Evolutionary conservation across 495 filamentous ascomycete species (phyloP).

Genomic region (Annulohypoxylon moriforme): DNA sequence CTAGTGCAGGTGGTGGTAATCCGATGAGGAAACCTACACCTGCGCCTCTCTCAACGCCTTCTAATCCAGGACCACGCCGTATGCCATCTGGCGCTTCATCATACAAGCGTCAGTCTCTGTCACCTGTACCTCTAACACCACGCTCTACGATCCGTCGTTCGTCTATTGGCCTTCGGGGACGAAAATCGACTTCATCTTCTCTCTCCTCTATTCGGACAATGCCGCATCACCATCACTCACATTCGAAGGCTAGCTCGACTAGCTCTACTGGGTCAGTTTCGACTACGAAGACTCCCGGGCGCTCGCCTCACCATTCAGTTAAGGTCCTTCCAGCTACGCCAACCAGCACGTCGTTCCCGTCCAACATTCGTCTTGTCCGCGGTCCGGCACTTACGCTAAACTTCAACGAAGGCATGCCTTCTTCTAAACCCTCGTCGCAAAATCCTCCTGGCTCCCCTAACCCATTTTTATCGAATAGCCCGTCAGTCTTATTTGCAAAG

Average conservation of each 20-base stretch:
- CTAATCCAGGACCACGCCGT: slow-evolving; percentile 59
- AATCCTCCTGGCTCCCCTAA: slow-evolving; percentile 57
- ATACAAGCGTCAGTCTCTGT: slow-evolving; percentile 84
- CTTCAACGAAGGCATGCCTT: slow-evolving; percentile 64
- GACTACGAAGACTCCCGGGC: slow-evolving; percentile 72
- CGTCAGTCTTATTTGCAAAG: slow-evolving; percentile 87
- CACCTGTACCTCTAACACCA: slow-evolving; percentile 89
- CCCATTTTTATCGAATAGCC: slow-evolving; percentile 58
- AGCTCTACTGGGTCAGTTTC: slow-evolving; percentile 82
- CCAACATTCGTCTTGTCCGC: slow-evolving; percentile 86
- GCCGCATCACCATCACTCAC: slow-evolving; percentile 90
- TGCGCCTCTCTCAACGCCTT: slow-evolving; percentile 49
- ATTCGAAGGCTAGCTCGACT: slow-evolving; percentile 94
- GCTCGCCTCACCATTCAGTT: slow-evolving; percentile 87
- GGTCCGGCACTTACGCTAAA: slow-evolving; percentile 58
- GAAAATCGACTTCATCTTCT: slow-evolving; percentile 96
- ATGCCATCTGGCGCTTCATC: slow-evolving; percentile 63
- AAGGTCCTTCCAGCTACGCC: slow-evolving; percentile 96
- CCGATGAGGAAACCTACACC: slow-evolving; percentile 40
- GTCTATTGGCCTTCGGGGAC: slow-evolving; percentile 78
- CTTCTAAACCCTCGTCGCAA: slow-evolving; percentile 47
- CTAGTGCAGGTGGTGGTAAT: slow-evolving; percentile 17
- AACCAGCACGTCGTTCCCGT: slow-evolving; percentile 80
- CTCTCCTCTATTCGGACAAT: slow-evolving; percentile 93
- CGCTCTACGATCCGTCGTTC: slow-evolving; percentile 83